phyloP scores from a whole-genome alignment of 257 asterid species.

The Rhazya stricta region DNA sequence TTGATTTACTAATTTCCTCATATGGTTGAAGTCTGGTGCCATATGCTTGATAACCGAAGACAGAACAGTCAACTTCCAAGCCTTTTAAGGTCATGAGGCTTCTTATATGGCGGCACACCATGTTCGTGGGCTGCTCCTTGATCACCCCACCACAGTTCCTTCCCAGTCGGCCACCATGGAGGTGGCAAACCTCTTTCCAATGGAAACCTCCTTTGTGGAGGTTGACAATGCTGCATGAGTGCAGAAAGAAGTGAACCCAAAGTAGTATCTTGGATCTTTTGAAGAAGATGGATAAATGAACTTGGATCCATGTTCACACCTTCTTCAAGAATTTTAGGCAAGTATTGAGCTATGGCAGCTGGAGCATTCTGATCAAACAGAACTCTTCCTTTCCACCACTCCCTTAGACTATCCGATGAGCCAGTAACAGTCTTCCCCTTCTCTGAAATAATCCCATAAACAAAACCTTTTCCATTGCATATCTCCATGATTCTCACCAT shows the following conservation, averaged over 20 bases:
- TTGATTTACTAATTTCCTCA: slow-evolving; percentile 46
- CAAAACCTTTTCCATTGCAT: slow-evolving; percentile 61
- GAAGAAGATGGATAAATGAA: slow-evolving; percentile 40
- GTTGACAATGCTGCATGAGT: slow-evolving; percentile 57
- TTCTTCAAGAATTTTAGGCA: slow-evolving; percentile 30
- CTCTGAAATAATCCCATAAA: slow-evolving; percentile 61
- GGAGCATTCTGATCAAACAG: slow-evolving; percentile 44
- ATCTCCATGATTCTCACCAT: slow-evolving; percentile 67
- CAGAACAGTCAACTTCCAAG: slow-evolving; percentile 54
- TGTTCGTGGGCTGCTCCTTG: slow-evolving; percentile 44
- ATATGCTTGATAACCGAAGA: slow-evolving; percentile 57
- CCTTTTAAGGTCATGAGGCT: slow-evolving; percentile 62
- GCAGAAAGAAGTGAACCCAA: slow-evolving; percentile 61
- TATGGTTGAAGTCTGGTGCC: slow-evolving; percentile 36
- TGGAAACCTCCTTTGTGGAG: slow-evolving; percentile 64
- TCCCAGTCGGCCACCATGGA: slow-evolving; percentile 79
- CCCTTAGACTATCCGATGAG: slow-evolving; percentile 50
- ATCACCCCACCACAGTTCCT: slow-evolving; percentile 60
- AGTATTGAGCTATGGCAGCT: slow-evolving; percentile 27
- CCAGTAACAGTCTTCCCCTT: slow-evolving; percentile 55
- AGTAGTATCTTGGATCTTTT: slow-evolving; percentile 56
- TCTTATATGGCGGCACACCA: slow-evolving; percentile 57
- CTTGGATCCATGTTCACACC: slow-evolving; percentile 13
- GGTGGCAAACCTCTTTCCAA: slow-evolving; percentile 50
- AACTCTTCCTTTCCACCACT: slow-evolving; percentile 66